phyloP scores from a whole-genome alignment of 805 yeast genomes.

The Metschnikowia shivogae region DNA sequence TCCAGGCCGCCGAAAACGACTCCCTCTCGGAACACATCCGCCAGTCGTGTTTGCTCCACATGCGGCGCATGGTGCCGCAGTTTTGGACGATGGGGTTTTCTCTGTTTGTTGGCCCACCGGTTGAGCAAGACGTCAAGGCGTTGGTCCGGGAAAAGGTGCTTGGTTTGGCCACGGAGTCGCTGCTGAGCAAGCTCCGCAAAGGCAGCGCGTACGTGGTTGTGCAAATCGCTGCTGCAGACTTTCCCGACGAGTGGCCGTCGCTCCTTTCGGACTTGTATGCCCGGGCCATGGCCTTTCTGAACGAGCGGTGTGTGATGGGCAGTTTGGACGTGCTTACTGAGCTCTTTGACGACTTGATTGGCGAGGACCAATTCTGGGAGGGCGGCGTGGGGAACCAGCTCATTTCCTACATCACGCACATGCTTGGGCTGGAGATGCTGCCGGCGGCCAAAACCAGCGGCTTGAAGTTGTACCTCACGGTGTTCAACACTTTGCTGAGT shows the following conservation, averaged over 20 bases:
- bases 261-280: constrained; percentile 49
- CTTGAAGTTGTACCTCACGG: constrained; percentile 48
- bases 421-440: constrained; percentile 29
- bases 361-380: constrained; percentile 83
- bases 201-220: constrained; percentile 72
- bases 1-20: constrained; percentile 35
- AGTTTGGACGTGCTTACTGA: constrained; percentile 64
- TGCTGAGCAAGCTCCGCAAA: constrained; percentile 57
- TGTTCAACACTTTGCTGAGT: constrained; percentile 49
- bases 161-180: constrained; percentile 37
- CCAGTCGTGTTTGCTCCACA: constrained; percentile 62
- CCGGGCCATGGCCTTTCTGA: constrained; percentile 28
- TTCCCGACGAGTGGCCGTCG: constrained; percentile 94
- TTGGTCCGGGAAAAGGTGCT: constrained; percentile 50
- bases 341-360: constrained; percentile 77
- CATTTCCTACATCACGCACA: constrained; percentile 44
- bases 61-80: constrained; percentile 63
- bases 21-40: constrained; percentile 34
- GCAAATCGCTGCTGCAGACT: constrained; percentile 84
- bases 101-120: constrained; percentile 64
- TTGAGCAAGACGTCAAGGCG: constrained; percentile 49
- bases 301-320: constrained; percentile 42
- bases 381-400: constrained; percentile 61
- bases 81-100: constrained; percentile 85
- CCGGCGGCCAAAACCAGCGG: constrained; percentile 45